Percentiles rank a stretch among this genome's conserved stretches.
These are phyloP conservation scores for Inonotus obliquus DNA, from an alignment of 1,284 basidiomycete genomes.

Conservation along the genomic window DNA sequence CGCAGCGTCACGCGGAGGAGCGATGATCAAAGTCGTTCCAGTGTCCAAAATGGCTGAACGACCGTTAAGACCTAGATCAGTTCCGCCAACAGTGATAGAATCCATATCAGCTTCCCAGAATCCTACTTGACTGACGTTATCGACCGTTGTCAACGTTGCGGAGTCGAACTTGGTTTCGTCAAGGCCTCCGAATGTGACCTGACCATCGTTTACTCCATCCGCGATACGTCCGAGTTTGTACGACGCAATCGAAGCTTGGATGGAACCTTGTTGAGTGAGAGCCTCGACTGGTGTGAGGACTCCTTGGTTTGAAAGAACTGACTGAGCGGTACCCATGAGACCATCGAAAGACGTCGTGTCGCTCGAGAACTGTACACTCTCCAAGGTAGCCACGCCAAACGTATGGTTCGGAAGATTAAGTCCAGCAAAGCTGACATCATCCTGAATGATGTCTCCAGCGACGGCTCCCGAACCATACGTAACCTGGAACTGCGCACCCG, in stretches of 20 bases:
- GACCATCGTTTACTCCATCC: constrained; percentile 72
- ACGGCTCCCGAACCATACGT: constrained; percentile 78
- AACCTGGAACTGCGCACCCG: constrained; percentile 55
- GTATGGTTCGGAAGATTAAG: constrained; percentile 57
- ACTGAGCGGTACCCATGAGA: constrained; percentile 79
- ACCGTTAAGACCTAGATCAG: constrained; percentile 46
- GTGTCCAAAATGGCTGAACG: constrained; percentile 78
- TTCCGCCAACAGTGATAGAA: constrained; percentile 52
- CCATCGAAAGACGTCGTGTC: constrained; percentile 65
- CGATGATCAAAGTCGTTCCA: constrained; percentile 67
- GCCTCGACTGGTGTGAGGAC: constrained; percentile 73
- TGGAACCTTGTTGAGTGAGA: constrained; percentile 55
- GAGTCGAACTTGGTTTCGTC: constrained; percentile 66
- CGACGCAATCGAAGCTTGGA: constrained; percentile 68
- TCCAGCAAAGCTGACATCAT: constrained; percentile 67
- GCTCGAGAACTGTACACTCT: constrained; percentile 61
- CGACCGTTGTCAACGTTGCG: constrained; percentile 48
- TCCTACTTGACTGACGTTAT: constrained; percentile 57
- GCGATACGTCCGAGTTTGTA: constrained; percentile 77
- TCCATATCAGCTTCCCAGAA: constrained; percentile 78
- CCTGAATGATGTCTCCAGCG: constrained; percentile 59
- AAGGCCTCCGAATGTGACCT: constrained; percentile 78
- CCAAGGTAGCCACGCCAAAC: constrained; percentile 67
- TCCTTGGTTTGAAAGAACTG: constrained; percentile 62
- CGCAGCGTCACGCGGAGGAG: constrained; percentile 53